Percentiles rank a stretch among this genome's conserved stretches.
Evolutionary conservation across 805 yeast genomes (phyloP).

Genomic region (Lipomyces spencermartinsiae): DNA sequence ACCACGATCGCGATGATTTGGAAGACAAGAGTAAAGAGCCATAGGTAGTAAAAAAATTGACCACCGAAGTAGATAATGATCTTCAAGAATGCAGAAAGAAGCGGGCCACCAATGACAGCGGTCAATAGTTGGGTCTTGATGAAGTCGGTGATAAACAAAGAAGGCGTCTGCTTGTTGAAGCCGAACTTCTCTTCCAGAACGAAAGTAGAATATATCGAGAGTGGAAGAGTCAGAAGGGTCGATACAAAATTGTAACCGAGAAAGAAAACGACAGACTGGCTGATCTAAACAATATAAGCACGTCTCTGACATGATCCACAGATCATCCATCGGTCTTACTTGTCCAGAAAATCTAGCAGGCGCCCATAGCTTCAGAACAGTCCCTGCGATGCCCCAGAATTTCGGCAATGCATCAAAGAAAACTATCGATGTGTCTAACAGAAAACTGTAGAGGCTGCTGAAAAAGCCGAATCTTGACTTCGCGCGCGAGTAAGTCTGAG

Average conservation of each 20-base stretch:
- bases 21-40: slow-evolving; percentile 70
- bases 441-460: slow-evolving; percentile 56
- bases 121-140: slow-evolving; percentile 65
- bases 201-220: slow-evolving; percentile 77
- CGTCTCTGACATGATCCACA: neutral
- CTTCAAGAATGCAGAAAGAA: slow-evolving; percentile 75
- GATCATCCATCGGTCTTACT: slow-evolving; percentile 4
- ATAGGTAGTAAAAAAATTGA: slow-evolving; percentile 78
- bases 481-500: slow-evolving; percentile 79
- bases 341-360: slow-evolving; percentile 55
- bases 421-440: slow-evolving; percentile 64
- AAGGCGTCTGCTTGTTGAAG: slow-evolving; percentile 81
- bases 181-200: slow-evolving; percentile 92
- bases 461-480: slow-evolving; percentile 74
- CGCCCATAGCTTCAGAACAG: slow-evolving; percentile 45
- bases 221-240: slow-evolving; percentile 66
- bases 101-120: slow-evolving; percentile 69
- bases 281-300: slow-evolving; percentile 47
- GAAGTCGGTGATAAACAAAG: slow-evolving; percentile 74
- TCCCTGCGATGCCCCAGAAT: slow-evolving; percentile 61
- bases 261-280: slow-evolving; percentile 74
- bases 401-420: slow-evolving; percentile 68
- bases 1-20: slow-evolving; percentile 72
- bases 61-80: slow-evolving; percentile 83
- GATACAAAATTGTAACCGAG: slow-evolving; percentile 58